Conservation (phyloP, 495 filamentous ascomycete species). For the Aspergillus egyptiacus region DNA sequence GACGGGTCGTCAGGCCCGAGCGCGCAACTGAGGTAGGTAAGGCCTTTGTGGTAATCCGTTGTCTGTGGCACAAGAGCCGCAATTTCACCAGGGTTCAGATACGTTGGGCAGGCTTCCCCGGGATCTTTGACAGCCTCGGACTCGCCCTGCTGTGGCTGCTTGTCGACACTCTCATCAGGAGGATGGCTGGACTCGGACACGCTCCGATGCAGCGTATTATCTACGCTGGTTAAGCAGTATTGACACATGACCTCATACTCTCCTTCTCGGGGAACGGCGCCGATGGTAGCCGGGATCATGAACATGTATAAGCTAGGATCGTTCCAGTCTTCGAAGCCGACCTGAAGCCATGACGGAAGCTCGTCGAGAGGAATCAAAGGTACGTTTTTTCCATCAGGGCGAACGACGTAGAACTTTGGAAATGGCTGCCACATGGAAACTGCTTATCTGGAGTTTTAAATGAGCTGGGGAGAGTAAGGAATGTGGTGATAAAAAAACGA, state of each 20-base stretch:
- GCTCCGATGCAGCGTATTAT: conserved; percentile 25
- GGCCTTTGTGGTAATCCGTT: not conserved
- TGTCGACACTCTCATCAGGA: not conserved
- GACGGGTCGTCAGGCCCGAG: not conserved
- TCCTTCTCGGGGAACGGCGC: conserved; percentile 24
- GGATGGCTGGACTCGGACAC: conserved; percentile 16
- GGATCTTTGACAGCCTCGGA: not conserved
- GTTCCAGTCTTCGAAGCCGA: conserved; percentile 22
- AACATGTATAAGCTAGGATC: conserved; percentile 11
- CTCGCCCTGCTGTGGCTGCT: too few species aligned
- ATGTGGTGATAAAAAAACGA: conserved; percentile 4
- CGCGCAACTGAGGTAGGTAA: not conserved
- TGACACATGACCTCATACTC: conserved; percentile 37
- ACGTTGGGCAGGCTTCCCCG: not conserved
- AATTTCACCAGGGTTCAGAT: not conserved
- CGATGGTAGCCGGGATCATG: conserved; percentile 24
- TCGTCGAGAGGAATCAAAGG: conserved; percentile 37
- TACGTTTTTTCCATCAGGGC: conserved; percentile 22
- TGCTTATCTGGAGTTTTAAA: not conserved
- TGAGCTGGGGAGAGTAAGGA: conserved; percentile 3
- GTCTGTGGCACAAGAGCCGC: not conserved
- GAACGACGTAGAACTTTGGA: conserved; percentile 32
- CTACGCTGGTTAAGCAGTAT: conserved; percentile 27
- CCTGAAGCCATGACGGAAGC: conserved; percentile 32
- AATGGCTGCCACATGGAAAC: conserved; percentile 18